Base-by-base conservation (phyloP, 129 eudicot genomes). In the Smallanthus sonchifolius region DNA sequence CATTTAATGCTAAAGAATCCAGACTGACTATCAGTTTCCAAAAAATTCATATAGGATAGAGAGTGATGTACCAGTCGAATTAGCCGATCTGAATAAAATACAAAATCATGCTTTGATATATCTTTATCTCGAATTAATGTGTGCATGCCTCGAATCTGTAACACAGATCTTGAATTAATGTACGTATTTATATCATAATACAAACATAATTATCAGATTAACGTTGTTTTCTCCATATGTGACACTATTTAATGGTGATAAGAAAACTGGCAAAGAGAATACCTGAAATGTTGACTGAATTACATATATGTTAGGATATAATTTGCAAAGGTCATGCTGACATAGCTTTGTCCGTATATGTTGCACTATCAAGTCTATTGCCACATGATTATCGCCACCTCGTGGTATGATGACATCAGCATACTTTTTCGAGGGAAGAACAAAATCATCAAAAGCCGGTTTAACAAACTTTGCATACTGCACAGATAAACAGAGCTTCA, bases 221-320 rank as follows among this genome's bases (percentile, higher is more conserved):
- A 73, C 30, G 30, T n/a, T 47, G 61, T 69, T 49, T 30, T 44
- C 70, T 59, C 51, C 44, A 19, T 68, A 77, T 19, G 48, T 16
- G 11, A 52, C 47, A 30, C 60, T 17, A 54, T 7, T 20, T 24
- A 67, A 55, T 15, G 67, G 42, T 55, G 63, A 63, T 28, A 30
- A n/a, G 40, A 40, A 9, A 28, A 40, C 13, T 45, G 47, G 65
- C 10, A 61, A 54, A 30, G 51, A 36, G 39, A 67, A 66, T 77
- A 88, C 98, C 98, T 94, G 98, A 74, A 94, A 94, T 20, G 98
- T 94, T 55, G 98, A 90, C 81, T 90, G 98, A 75, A 94, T 94
- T 66, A 94, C 98, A 80, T 83, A 79, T n/a, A 94, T 86, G 83
- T 88, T 94, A 48, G 92, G 91, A 75, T 90, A 90, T 71, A 94